Conservation (phyloP, 306 rosid genomes). For the Cicer arietinum region DNA sequence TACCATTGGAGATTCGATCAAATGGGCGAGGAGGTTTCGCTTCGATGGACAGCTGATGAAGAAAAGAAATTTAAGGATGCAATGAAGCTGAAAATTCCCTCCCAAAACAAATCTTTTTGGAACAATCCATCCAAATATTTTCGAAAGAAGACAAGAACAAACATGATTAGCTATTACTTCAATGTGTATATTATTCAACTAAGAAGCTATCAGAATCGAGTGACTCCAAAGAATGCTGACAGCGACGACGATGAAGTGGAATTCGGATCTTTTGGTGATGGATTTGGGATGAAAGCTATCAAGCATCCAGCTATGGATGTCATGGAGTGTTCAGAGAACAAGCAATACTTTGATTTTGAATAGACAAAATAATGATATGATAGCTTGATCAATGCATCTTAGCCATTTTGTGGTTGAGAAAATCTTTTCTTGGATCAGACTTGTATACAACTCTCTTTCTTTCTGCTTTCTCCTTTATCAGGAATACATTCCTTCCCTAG, state of each 20-base stretch:
- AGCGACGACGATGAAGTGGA: constrained; percentile 88
- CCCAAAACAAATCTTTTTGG: constrained; percentile 47
- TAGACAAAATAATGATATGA: constrained; percentile 39
- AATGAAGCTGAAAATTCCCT: constrained; percentile 48
- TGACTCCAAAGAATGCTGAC: constrained; percentile 62
- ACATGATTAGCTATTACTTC: constrained; percentile 81
- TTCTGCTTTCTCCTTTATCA: constrained; percentile 32
- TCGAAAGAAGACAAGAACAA: constrained; percentile 59
- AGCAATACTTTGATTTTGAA: constrained; percentile 57
- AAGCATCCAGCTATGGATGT: constrained; percentile 43
- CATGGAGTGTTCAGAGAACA: constrained; percentile 59
- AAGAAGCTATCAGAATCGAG: constrained; percentile 89
- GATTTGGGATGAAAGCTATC: constrained; percentile 61
- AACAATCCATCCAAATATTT: constrained; percentile 55
- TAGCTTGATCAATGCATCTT: constrained; percentile 33
- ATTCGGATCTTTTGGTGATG: constrained; percentile 63
- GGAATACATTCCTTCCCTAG: constrained; percentile 18
- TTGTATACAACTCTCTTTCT: constrained; percentile 13
- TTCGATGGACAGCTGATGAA: constrained; percentile 76
- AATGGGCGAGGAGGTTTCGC: constrained; percentile 91
- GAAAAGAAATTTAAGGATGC: constrained; percentile 71
- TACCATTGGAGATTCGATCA: constrained; percentile 71
- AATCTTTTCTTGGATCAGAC: constrained; percentile 6
- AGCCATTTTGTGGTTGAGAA: constrained; percentile 33
- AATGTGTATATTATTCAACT: constrained; percentile 68